A percentile compares a stretch with the other conserved stretches of the same genome.
phyloP scores from a whole-genome alignment of 495 filamentous ascomycete species.

The Ramalina intermedia region DNA sequence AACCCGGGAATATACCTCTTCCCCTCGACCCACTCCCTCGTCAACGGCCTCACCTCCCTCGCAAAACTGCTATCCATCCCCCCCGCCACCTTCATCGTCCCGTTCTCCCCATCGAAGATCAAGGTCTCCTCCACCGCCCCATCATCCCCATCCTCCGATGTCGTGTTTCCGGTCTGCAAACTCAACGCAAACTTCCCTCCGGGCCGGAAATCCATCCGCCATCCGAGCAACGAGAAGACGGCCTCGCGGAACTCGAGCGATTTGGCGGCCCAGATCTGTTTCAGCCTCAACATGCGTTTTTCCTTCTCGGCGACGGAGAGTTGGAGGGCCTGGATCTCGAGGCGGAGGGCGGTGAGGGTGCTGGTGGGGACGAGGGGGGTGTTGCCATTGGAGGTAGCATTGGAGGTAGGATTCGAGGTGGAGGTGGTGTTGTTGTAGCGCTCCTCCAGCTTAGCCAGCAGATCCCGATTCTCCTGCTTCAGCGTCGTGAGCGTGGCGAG shows the following conservation, averaged over 20 bases:
- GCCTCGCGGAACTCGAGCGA: constrained; percentile 87
- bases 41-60: constrained; percentile 61
- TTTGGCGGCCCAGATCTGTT: constrained; percentile 80
- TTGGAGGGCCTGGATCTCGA: constrained; percentile 58
- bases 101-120: constrained; percentile 88
- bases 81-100: constrained; percentile 93
- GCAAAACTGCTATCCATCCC: constrained; percentile 80
- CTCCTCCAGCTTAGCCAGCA: constrained; percentile 61
- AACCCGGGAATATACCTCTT: constrained; percentile 70
- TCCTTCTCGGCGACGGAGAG: constrained; percentile 65
- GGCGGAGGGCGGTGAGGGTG: constrained; percentile 55
- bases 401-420: constrained; percentile 20
- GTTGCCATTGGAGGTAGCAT: constrained; percentile 3
- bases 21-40: constrained; percentile 88
- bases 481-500: constrained; percentile 59
- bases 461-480: constrained; percentile 67
- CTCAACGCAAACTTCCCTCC: constrained; percentile 81
- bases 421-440: constrained; percentile 20
- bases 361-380: constrained; percentile 54
- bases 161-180: constrained; percentile 27
- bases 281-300: constrained; percentile 70
- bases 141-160: constrained; percentile 26
- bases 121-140: constrained; percentile 62
- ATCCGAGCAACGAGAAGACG: constrained; percentile 75
- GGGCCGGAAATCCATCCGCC: constrained; percentile 83